Evolutionary conservation across 768 basidiomycete species (phyloP), one percentile per base, ranked within the genome.

Genomic region (Tricholoma saponaceum): DNA sequence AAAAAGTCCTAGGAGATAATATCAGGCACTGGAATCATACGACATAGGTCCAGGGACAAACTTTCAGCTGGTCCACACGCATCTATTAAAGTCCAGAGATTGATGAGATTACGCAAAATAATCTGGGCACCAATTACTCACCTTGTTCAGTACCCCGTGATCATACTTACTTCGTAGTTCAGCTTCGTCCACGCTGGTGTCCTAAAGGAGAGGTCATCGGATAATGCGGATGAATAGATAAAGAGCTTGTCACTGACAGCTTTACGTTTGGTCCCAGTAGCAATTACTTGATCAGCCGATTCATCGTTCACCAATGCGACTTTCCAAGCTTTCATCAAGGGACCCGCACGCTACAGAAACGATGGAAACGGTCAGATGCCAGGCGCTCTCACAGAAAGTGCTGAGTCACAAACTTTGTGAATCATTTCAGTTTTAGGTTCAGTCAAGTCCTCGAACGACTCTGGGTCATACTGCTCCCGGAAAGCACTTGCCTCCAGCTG

Each of bases 401-500:
- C 57, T 51, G 23, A 57, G 33, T 30, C 41, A 37, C 55, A 35
- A 58, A 91, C 92, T 79, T 89, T 85, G 66, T 92, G 89, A 55
- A 98, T 93, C 68, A 81, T 79, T 57, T 86, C 83, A 49, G 83
- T 74, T 63, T 89, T 86, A 4, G 95, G 95, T 58, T 80, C 68
- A 0, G 95, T 94, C 62, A 87, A 72, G 71, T 99, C 96, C 60
- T 90, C 86, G 59, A 92, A 92, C 0, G 83, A 73, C 56, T 85
- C 83, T 1, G 81, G 76, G 67, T 96, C 86, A 61, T 87, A 97
- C 58, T 94, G 85, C 67, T 97, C 92, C 52, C 90, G 85, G 73
- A 98, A 95, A 0, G 97, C 97, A 54, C 85, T 86, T 7, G 96
- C 92, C 72, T 97, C 87, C 7, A 98, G 80, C 65, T 95, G 90